Base-by-base conservation (phyloP, 306 rosid species). In the Gastrolobium bilobum region DNA sequence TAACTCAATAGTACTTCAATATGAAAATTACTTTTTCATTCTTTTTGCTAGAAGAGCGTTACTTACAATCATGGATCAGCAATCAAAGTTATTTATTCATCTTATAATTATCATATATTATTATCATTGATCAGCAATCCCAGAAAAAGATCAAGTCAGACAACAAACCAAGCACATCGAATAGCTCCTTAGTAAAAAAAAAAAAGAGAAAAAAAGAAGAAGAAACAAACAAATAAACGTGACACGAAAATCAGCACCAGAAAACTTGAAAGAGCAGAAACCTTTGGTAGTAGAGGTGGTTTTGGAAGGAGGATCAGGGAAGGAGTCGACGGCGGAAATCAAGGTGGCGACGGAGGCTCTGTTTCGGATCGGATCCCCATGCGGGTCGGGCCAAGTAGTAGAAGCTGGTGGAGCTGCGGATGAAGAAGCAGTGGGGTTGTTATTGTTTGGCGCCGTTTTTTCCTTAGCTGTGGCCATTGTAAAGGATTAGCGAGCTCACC, bases 391-490 rank as follows among this genome's bases (percentile, higher is more conserved):
- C 53, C 71, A 68, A 7, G 80, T 0, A 11, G 66, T 2, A 47
- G 58, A 5, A 74, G 31, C 7, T 26, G 65, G 3, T 14, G 81
- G 47, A 54, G 67, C 35, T 6, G 83, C 29, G 48, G 89, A 64
- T 29, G 87, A 67, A 46, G 88, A 62, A 79, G 44, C 9, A 33
- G 64, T 35, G 59, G 81, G 9, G 37, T 56, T 51, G 64, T 68
- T 73, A 46, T 53, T 63, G 69, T 68, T 35, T 52, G 81, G 91
- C 91, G 91, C 79, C 89, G 88, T 51, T 79, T 89, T 89, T 87
- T 87, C 84, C 93, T 83, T 88, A 87, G 91, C 69, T 89, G 93
- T 10, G 91, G 91, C 93, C 93, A 89, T 89, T 89, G 93, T 31
- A 79, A 83, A 78, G 93, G 93, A 62, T 89, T 89, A 34, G 84